Percentiles rank a stretch among this genome's conserved stretches.
phyloP scores from a whole-genome alignment of 2,329 filamentous ascomycete species.

The Diaporthe velutina region DNA sequence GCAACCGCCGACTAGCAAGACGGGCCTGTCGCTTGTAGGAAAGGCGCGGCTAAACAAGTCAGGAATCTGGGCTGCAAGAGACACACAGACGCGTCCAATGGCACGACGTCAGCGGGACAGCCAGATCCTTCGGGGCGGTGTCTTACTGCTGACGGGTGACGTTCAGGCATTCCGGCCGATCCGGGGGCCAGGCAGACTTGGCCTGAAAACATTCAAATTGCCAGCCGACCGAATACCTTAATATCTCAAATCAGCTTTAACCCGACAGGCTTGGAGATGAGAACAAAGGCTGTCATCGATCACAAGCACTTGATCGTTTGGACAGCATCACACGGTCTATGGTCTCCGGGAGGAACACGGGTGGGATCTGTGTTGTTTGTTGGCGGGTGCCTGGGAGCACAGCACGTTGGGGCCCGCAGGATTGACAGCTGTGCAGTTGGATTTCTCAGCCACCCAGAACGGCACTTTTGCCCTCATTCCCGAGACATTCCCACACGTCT shows the following conservation, averaged over 20 bases:
- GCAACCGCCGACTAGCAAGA: not conserved
- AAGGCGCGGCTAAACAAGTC: not conserved
- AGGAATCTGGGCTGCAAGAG: not conserved
- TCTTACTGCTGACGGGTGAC: conserved; percentile 13
- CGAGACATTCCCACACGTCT: not conserved
- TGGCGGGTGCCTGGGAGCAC: not conserved
- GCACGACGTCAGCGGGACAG: conserved; percentile 3
- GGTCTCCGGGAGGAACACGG: not conserved
- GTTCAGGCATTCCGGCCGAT: conserved; percentile 11
- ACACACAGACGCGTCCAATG: conserved; percentile 1
- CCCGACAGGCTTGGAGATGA: not conserved
- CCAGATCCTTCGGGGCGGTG: conserved; percentile 23
- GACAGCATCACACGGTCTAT: not conserved
- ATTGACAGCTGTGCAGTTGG: not conserved
- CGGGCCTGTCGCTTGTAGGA: not conserved
- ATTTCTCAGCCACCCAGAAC: not conserved
- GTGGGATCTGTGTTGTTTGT: not conserved
- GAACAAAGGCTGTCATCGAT: not conserved
- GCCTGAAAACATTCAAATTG: not conserved
- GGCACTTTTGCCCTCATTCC: conserved; percentile 8
- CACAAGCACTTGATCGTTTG: no score
- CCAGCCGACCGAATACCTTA: not conserved
- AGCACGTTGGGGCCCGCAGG: not conserved
- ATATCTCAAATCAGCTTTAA: not conserved
- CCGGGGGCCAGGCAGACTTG: not conserved